Base-by-base conservation (phyloP, 768 basidiomycete species). In the Tephrocybe sp. region DNA sequence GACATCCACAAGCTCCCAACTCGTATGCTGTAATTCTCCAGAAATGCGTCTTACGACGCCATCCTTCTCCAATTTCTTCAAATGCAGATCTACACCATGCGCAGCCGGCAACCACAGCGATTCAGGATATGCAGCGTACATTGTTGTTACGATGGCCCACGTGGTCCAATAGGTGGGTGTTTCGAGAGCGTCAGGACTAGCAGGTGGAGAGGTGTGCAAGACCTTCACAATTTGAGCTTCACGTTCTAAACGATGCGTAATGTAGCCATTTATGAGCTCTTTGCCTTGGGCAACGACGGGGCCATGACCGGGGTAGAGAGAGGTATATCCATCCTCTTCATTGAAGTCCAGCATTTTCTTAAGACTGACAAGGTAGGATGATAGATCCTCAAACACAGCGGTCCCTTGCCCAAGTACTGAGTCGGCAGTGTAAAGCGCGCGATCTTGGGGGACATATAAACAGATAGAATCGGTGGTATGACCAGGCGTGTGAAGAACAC, bases 401-500 rank as follows among this genome's bases (percentile, higher is more conserved):
- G 92, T 91, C 7, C 94, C 93, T 54, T 93, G 83, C 0, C 95
- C 95, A 24, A 98, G 79, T 6, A 97, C 81, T 4, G 85, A 91
- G 68, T 98, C 95, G 0, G 88, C 91, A 0, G 92, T 94, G 70
- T 94, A 94, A 13, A 97, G 75, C 0, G 83, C 84, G 21, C 71
- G 69, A 58, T 94, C 91, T 38, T 78, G 76, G 0, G 79, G 73
- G 43, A 93, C 71, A 47, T 84, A 71, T 31, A 97, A 71, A 42
- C 77, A 84, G 61, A 97, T 78, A 2, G 91, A 94, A 64, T 98
- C 95, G 39, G 70, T 58, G 0, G 95, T 97, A 57, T 97, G 95
- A 0, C 95, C 95, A 0, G 95, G 95, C 0, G 91, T 85, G 62
- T 91, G 84, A 0, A 97, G 59, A 19, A 97, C 80, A 21, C 75